Evolutionary conservation across 352 stramenopile genomes (phyloP).

Genomic region (Globisporangium heterothallicum): DNA sequence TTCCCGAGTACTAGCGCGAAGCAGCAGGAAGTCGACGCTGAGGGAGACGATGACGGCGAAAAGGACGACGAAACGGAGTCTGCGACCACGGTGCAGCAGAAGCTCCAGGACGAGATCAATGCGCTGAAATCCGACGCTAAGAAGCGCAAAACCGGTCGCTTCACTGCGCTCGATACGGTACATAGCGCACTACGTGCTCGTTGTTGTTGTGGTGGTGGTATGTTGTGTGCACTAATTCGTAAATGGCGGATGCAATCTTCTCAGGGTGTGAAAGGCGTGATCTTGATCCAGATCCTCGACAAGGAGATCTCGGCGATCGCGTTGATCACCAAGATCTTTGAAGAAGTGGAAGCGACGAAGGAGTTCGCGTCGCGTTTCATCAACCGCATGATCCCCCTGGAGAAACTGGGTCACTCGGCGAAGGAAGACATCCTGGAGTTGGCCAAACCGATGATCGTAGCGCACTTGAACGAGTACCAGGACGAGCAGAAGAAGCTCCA

Average conservation of each 20-base stretch:
- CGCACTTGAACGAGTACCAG: slow-evolving; percentile 28
- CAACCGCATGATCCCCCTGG: slow-evolving; percentile 65
- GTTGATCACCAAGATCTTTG: slow-evolving; percentile 56
- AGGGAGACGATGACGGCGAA: slow-evolving; percentile 14
- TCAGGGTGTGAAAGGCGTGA: slow-evolving; percentile 57
- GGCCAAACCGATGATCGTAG: slow-evolving; percentile 48
- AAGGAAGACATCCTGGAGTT: slow-evolving; percentile 54
- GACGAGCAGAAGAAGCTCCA: slow-evolving; percentile 18
- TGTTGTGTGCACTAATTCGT: not conserved
- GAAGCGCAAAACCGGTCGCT: slow-evolving; percentile 55
- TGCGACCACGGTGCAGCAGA: slow-evolving; percentile 48
- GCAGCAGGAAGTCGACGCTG: slow-evolving; percentile 13
- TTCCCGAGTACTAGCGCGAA: slow-evolving; percentile 25
- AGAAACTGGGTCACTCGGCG: slow-evolving; percentile 61
- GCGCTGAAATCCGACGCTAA: slow-evolving; percentile 52
- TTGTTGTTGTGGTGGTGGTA: not conserved
- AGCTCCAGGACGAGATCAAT: slow-evolving; percentile 64
- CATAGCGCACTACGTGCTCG: not conserved
- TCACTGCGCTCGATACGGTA: slow-evolving; percentile 60
- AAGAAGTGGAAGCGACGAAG: slow-evolving; percentile 51
- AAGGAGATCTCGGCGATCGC: slow-evolving; percentile 34
- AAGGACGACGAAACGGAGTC: slow-evolving; percentile 17
- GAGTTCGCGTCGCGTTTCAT: slow-evolving; percentile 76
- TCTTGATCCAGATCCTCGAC: slow-evolving; percentile 65
- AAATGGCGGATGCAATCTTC: not conserved